Conservation (phyloP, 169 alveolate species). For the Babesia ovata region DNA sequence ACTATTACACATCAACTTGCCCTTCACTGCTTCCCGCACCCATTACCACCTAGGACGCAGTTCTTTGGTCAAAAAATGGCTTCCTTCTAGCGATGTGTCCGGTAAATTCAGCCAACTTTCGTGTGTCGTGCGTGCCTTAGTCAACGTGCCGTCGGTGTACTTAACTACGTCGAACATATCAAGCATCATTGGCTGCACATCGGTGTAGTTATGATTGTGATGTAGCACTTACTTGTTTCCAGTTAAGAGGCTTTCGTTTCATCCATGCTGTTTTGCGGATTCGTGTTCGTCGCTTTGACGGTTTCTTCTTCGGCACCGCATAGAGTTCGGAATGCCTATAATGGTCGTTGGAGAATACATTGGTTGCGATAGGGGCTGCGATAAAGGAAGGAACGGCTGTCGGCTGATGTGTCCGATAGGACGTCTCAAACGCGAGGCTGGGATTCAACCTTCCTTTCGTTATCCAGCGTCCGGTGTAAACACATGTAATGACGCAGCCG, state of each 20-base stretch:
- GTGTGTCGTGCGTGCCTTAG: slow-evolving; percentile 72
- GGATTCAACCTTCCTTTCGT: too few relatives aligned
- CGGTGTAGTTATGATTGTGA: not conserved
- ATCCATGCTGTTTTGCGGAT: slow-evolving; percentile 82
- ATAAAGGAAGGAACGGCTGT: not conserved
- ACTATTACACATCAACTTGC: too few relatives aligned
- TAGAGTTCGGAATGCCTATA: slow-evolving; percentile 15
- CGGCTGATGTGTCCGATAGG: too few relatives aligned
- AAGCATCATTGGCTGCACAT: slow-evolving; percentile 67
- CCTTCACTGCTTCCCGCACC: not conserved
- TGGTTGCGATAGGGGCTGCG: not conserved
- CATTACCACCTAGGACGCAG: slow-evolving; percentile 53
- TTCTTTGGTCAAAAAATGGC: slow-evolving; percentile 69
- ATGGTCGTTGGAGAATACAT: too few relatives aligned
- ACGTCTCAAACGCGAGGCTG: too few relatives aligned
- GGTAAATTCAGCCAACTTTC: slow-evolving; percentile 80
- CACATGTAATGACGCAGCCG: too few relatives aligned
- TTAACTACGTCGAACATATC: slow-evolving; percentile 59
- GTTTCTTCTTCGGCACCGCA: slow-evolving; percentile 82
- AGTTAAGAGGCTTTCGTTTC: slow-evolving; percentile 76
- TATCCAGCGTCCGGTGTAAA: too few relatives aligned
- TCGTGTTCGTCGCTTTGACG: slow-evolving; percentile 76
- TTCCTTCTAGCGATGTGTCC: slow-evolving; percentile 74
- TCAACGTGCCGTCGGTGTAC: slow-evolving; percentile 65
- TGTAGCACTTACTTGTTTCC: slow-evolving; percentile 64